These are phyloP conservation scores for Phoenix dactylifera DNA, from an alignment of 176 grass and related monocot genomes.

Conservation along the genomic window DNA sequence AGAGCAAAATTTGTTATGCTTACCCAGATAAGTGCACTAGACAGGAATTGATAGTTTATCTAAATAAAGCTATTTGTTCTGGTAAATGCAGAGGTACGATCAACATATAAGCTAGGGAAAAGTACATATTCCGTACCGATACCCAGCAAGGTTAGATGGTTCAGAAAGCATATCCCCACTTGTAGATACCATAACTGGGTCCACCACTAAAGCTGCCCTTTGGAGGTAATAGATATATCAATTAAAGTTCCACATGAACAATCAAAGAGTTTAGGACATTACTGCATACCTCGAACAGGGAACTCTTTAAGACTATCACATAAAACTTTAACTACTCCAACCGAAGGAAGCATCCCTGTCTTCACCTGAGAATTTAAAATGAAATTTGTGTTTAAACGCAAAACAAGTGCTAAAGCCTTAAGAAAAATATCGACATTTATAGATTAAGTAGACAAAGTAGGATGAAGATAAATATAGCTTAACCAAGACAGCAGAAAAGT, in stretches of 20 bases:
- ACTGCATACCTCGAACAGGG: constrained; percentile 78
- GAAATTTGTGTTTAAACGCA: neutral
- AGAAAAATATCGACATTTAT: no score
- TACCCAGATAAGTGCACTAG: no score
- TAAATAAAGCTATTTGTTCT: no score
- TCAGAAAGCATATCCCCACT: constrained; percentile 73
- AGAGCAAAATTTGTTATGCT: no score
- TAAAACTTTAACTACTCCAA: constrained; percentile 54
- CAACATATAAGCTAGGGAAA: neutral
- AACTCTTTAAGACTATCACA: constrained; percentile 64
- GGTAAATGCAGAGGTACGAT: no score
- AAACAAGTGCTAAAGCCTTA: no score
- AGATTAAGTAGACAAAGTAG: no score
- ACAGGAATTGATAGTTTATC: no score
- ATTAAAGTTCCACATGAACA: no score
- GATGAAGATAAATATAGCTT: no score
- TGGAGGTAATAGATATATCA: constrained; percentile 14
- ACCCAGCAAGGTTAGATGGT: constrained; percentile 49
- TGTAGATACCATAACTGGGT: constrained; percentile 97
- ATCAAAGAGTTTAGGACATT: no score
- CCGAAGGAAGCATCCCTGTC: constrained; percentile 90
- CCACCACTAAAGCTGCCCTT: constrained; percentile 96
- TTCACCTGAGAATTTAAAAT: constrained; percentile 56
- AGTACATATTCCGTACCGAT: constrained; percentile 29
- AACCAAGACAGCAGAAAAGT: no score